Percentiles rank a stretch among this genome's conserved stretches.
Evolutionary conservation across 2,329 filamentous ascomycete species (phyloP).

Genomic region (Exophiala viscosa): DNA sequence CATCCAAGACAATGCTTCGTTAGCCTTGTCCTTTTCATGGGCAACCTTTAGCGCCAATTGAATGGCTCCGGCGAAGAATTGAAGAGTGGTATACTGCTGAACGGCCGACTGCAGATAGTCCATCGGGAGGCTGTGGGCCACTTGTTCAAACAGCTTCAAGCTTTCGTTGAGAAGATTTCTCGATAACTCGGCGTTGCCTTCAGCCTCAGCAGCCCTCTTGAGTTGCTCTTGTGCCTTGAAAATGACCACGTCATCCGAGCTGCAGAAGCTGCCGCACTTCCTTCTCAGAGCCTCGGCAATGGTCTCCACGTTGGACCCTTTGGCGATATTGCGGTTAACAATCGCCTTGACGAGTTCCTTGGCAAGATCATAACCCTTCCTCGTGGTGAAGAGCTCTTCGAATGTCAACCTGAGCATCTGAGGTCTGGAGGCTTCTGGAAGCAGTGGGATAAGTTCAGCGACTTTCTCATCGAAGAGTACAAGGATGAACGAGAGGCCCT

Average conservation of each 20-base stretch:
- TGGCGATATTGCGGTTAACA: constrained; percentile 95
- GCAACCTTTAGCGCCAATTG: constrained; percentile 81
- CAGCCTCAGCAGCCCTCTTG: constrained; percentile 79
- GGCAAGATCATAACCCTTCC: constrained; percentile 78
- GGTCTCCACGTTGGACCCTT: constrained; percentile 94
- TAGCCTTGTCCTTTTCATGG: constrained; percentile 78
- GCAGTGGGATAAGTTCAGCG: constrained; percentile 74
- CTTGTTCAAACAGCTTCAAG: constrained; percentile 79
- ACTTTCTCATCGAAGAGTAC: constrained; percentile 93
- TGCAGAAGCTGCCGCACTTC: constrained; percentile 95
- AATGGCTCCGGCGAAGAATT: constrained; percentile 92
- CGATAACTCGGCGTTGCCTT: constrained; percentile 69
- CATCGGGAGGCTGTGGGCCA: constrained; percentile 75
- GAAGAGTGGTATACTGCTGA: constrained; percentile 71
- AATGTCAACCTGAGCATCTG: constrained; percentile 76
- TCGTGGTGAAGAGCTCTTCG: constrained; percentile 77
- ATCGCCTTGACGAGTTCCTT: constrained; percentile 96
- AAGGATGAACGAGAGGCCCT: constrained; percentile 92
- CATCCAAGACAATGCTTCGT: constrained; percentile 79
- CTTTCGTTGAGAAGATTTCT: constrained; percentile 84
- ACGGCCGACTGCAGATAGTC: constrained; percentile 76
- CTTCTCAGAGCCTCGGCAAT: constrained; percentile 90
- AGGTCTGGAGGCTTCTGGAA: constrained; percentile 67
- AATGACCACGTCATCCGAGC: constrained; percentile 91
- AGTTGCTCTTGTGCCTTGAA: constrained; percentile 97